Conservation (phyloP, 305 asterid genomes). For the Ilex paraguariensis region DNA sequence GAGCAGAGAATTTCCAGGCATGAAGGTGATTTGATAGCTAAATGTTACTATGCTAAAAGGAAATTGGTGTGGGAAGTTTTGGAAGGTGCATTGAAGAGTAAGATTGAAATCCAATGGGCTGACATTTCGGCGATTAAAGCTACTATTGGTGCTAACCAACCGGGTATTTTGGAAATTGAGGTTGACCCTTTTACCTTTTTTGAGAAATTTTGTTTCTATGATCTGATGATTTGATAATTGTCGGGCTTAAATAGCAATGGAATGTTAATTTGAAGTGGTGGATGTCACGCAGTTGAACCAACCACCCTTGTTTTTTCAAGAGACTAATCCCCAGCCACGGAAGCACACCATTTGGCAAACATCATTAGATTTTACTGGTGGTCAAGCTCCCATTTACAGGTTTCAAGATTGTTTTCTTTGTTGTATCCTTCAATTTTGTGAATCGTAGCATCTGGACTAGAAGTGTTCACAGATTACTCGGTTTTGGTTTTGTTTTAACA, state of each 20-base stretch:
- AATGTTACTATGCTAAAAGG: slow-evolving; percentile 42
- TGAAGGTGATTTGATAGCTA: slow-evolving; percentile 51
- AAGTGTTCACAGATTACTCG: too few species aligned
- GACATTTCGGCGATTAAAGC: slow-evolving; percentile 51
- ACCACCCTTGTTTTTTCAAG: slow-evolving; percentile 25
- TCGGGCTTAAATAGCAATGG: not conserved
- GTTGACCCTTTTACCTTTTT: slow-evolving; percentile 12
- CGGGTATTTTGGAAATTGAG: slow-evolving; percentile 45
- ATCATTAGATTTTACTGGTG: slow-evolving; percentile 30
- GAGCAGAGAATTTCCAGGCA: slow-evolving; percentile 34
- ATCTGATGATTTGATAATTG: not conserved
- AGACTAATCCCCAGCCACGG: slow-evolving; percentile 33
- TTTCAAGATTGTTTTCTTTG: not conserved
- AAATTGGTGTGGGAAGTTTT: slow-evolving; percentile 66
- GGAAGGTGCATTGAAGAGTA: slow-evolving; percentile 51
- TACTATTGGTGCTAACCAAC: slow-evolving; percentile 7
- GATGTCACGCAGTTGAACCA: slow-evolving; percentile 24
- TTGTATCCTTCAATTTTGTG: not conserved
- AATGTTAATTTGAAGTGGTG: not conserved
- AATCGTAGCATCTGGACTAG: not conserved
- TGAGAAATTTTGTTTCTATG: not conserved
- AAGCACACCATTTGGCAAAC: slow-evolving; percentile 39
- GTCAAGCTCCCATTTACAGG: slow-evolving; percentile 32
- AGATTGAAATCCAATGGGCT: slow-evolving; percentile 62
- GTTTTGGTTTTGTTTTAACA: too few species aligned